Conservation (phyloP, 768 basidiomycete species). For the Leccinum barrowsii region DNA sequence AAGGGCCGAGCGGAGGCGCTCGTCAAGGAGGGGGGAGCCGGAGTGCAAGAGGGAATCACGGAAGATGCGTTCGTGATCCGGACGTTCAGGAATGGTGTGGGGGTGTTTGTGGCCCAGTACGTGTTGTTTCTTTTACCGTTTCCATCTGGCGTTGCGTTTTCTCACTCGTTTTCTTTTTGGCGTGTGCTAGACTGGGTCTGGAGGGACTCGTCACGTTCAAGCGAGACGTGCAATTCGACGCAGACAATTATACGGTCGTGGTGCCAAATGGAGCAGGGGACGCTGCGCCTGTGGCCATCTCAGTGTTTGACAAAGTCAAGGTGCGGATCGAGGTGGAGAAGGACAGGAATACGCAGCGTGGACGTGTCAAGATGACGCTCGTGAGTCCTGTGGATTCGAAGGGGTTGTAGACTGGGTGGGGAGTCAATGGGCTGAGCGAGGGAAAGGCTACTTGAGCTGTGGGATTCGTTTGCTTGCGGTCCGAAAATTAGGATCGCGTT, state of each 20-base stretch:
- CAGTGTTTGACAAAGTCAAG: constrained; percentile 91
- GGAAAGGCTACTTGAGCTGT: too few species aligned
- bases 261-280: constrained; percentile 41
- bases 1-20: constrained; percentile 54
- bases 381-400: constrained; percentile 38
- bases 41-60: constrained; percentile 38
- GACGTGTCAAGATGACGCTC: constrained; percentile 83
- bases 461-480: too few species aligned
- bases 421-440: too few species aligned
- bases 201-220: constrained; percentile 89
- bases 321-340: constrained; percentile 92
- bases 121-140: constrained; percentile 26
- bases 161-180: neutral
- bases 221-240: constrained; percentile 82
- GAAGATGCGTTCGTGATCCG: constrained; percentile 94
- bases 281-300: constrained; percentile 52
- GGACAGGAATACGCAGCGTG: constrained; percentile 90
- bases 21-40: constrained; percentile 24
- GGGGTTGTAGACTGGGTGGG: neutral
- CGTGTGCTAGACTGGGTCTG: constrained; percentile 45
- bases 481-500: too few species aligned
- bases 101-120: constrained; percentile 94
- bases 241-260: constrained; percentile 83
- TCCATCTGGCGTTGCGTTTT: neutral
- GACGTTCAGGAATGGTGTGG: constrained; percentile 90